A percentile compares a stretch with the other conserved stretches of the same genome.
phyloP scores from a whole-genome alignment of 2,329 filamentous ascomycete genomes.

The Akanthomyces muscarius region DNA sequence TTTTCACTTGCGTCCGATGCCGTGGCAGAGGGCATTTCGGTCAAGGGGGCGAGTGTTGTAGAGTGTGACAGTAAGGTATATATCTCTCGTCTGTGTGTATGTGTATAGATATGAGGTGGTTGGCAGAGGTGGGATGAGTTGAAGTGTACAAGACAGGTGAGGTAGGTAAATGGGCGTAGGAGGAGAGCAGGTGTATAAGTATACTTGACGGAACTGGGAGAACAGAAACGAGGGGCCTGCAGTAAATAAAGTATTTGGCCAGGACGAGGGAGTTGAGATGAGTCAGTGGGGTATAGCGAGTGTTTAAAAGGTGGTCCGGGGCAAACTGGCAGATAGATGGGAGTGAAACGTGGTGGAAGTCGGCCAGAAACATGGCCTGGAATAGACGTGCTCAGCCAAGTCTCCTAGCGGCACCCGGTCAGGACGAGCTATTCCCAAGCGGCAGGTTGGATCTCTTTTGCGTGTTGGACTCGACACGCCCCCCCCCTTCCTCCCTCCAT shows the following conservation, averaged over 20 bases:
- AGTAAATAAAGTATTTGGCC: constrained; percentile 14
- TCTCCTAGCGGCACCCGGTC: constrained; percentile 10
- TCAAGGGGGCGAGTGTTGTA: neutral
- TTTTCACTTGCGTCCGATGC: neutral
- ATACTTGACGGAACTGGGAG: neutral
- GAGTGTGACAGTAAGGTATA: neutral
- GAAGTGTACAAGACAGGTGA: neutral
- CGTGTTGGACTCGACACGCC: neutral
- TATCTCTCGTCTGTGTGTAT: neutral
- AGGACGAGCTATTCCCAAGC: constrained; percentile 11
- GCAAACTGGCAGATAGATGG: constrained; percentile 5
- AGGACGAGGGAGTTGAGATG: constrained; percentile 15
- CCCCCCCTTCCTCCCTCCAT: neutral
- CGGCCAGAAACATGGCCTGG: constrained; percentile 9
- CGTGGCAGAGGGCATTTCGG: constrained; percentile 12
- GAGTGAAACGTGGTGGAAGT: constrained; percentile 15
- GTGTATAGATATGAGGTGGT: neutral
- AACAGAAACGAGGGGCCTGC: constrained; percentile 5
- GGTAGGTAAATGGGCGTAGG: neutral
- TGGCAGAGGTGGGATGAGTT: neutral
- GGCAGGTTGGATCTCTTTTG: constrained; percentile 7
- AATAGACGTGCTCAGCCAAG: constrained; percentile 10
- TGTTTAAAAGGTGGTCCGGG: constrained; percentile 17
- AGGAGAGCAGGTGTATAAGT: constrained; percentile 11
- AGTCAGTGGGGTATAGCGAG: constrained; percentile 14